These are phyloP conservation scores for Amanita inopinata DNA, from an alignment of 768 basidiomycete genomes.

Conservation along the genomic window DNA sequence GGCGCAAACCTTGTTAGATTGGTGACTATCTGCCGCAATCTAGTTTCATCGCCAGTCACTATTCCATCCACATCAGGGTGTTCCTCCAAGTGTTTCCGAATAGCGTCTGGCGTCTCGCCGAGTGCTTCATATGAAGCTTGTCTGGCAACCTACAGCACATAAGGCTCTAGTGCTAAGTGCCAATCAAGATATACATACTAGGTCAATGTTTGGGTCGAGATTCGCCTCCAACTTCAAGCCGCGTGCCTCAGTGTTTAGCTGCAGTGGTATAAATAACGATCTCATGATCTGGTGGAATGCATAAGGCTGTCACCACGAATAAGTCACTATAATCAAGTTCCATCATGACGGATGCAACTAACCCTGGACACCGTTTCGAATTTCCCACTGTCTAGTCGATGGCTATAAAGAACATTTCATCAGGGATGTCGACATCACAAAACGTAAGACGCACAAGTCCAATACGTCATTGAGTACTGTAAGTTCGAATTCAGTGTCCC, in stretches of 20 bases:
- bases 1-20: conserved; percentile 63
- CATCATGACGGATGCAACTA: conserved; percentile 9
- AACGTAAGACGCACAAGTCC: conserved; percentile 48
- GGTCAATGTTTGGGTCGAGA: conserved; percentile 60
- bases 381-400: conserved; percentile 79
- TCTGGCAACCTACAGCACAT: conserved; percentile 35
- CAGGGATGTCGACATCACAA: background rate
- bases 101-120: conserved; percentile 36
- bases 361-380: conserved; percentile 64
- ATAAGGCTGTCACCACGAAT: conserved; percentile 41
- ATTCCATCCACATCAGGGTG: conserved; percentile 49
- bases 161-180: background rate
- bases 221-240: conserved; percentile 57
- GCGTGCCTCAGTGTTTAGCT: conserved; percentile 57
- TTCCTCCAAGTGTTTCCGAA: conserved; percentile 30
- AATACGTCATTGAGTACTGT: conserved; percentile 71
- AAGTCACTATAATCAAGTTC: conserved; percentile 7
- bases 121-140: conserved; percentile 49
- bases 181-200: conserved; percentile 25
- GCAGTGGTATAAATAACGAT: conserved; percentile 61
- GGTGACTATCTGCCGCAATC: conserved; percentile 72
- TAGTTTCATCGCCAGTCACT: conserved; percentile 78
- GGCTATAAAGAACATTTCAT: conserved; percentile 28
- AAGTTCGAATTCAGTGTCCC: conserved; percentile 2
- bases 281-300: conserved; percentile 71